A percentile compares a stretch with the other conserved stretches of the same genome.
phyloP scores from a whole-genome alignment of 2,329 filamentous ascomycete species.

The Phaeomoniella chlamydospora region DNA sequence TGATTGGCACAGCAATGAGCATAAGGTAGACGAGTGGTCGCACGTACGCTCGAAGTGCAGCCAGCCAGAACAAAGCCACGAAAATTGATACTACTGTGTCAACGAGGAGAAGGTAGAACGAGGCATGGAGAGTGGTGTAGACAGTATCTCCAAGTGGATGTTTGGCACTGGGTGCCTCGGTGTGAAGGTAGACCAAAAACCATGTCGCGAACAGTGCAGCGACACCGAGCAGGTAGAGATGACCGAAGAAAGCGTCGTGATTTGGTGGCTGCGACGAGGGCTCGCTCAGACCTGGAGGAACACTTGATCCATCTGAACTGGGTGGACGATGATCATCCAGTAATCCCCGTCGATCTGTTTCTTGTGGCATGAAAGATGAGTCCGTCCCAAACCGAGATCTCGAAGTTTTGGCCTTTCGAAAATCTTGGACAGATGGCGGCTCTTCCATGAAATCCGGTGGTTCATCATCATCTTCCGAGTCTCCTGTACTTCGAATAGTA shows the following conservation, averaged over 20 bases:
- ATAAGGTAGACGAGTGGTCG: slow-evolving; percentile 69
- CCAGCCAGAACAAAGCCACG: slow-evolving; percentile 82
- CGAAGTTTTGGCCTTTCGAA: slow-evolving; percentile 30
- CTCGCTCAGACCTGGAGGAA: slow-evolving; percentile 41
- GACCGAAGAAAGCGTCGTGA: slow-evolving; percentile 86
- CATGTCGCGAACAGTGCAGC: slow-evolving; percentile 78
- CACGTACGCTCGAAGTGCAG: slow-evolving; percentile 74
- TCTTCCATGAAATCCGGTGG: slow-evolving; percentile 31
- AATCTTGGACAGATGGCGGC: slow-evolving; percentile 42
- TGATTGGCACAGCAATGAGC: slow-evolving; percentile 68
- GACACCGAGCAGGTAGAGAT: slow-evolving; percentile 72
- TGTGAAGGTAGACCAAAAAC: slow-evolving; percentile 81
- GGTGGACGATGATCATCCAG: slow-evolving; percentile 28
- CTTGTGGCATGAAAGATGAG: slow-evolving; percentile 30
- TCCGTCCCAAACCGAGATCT: slow-evolving; percentile 21
- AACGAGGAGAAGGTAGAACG: slow-evolving; percentile 76
- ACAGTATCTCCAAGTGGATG: slow-evolving; percentile 79
- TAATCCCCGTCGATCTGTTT: slow-evolving; percentile 35
- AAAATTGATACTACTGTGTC: slow-evolving; percentile 85
- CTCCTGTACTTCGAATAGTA: slow-evolving; percentile 32
- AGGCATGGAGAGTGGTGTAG: slow-evolving; percentile 74
- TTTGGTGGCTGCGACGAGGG: slow-evolving; percentile 55
- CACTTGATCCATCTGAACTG: slow-evolving; percentile 32
- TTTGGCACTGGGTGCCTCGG: slow-evolving; percentile 53
- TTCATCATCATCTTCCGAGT: slow-evolving; percentile 26